Evolutionary conservation across 371 early-diverging fungal species (phyloP).

Genomic region (Lichtheimia ramosa): DNA sequence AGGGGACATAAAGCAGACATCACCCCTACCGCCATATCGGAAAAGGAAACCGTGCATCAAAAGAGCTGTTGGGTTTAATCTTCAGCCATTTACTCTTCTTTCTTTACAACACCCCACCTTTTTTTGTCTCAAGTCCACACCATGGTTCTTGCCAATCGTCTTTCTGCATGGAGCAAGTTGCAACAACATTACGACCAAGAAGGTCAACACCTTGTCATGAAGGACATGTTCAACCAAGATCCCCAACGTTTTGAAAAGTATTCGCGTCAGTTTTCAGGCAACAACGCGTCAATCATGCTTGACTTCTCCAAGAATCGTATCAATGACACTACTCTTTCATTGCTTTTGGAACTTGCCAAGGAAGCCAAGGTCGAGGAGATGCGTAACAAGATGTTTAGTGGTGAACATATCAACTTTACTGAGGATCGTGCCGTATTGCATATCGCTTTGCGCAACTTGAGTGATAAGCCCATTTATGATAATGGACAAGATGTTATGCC

Average conservation of each 20-base stretch:
- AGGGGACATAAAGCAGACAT: too few relatives aligned
- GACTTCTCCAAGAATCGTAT: slow-evolving; percentile 96
- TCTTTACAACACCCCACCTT: neutral
- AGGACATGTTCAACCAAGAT: slow-evolving; percentile 78
- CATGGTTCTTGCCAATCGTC: slow-evolving; percentile 76
- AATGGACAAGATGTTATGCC: slow-evolving; percentile 90
- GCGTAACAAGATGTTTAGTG: slow-evolving; percentile 93
- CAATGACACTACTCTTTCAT: slow-evolving; percentile 73
- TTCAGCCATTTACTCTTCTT: too few relatives aligned
- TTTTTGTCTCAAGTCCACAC: slow-evolving; percentile 9
- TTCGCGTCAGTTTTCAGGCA: slow-evolving; percentile 74
- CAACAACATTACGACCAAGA: slow-evolving; percentile 80
- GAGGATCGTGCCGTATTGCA: slow-evolving; percentile 98
- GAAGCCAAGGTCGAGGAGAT: slow-evolving; percentile 86
- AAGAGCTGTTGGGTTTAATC: too few relatives aligned
- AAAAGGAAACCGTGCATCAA: too few relatives aligned
- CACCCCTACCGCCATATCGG: too few relatives aligned
- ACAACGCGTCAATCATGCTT: slow-evolving; percentile 73
- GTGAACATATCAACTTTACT: slow-evolving; percentile 97
- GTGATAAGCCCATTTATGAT: slow-evolving; percentile 78
- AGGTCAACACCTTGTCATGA: slow-evolving; percentile 75
- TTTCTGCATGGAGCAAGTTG: slow-evolving; percentile 81
- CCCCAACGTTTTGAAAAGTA: slow-evolving; percentile 76
- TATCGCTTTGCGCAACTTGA: slow-evolving; percentile 90
- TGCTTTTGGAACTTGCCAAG: slow-evolving; percentile 80